Base-by-base conservation (phyloP, 1,139 yeast species). In the Magnusiomyces ingens region DNA sequence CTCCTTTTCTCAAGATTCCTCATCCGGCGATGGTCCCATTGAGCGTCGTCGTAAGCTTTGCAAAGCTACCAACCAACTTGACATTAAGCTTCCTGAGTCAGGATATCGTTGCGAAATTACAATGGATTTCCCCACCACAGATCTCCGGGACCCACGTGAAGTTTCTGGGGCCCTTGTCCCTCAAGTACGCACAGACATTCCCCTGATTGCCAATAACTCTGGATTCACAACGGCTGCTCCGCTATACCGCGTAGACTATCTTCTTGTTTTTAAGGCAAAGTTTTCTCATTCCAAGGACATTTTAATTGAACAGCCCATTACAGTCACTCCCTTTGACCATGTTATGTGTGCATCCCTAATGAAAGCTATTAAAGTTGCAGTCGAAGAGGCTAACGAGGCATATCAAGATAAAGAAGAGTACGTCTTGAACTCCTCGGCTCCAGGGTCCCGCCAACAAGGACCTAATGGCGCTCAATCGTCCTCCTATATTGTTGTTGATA, bases 301-400 rank as follows among this genome's bases (percentile, higher is more conserved):
- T 41, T 71, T 68, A 52, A 58, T 68, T n/a, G 68, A 64, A 53
- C 70, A 67, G 54, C 67, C 69, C n/a, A 63, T 72, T 41, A 64
- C 70, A 0, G 64, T 71, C 11, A 63, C 73, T 4, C 71, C 73
- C 32, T 72, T 72, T 55, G 73, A 67, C 53, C 71, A 68, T 51
- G 65, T 66, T n/a, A 62, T 71, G 42, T 68, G 75, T 55, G 61
- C 63, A 57, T 63, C 68, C 12, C 67, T 69, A 46, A 70, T 69
- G 71, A 61, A 62, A 51, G 61, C 65, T 51, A 65, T 71, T 3
- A 59, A 64, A 32, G 70, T 66, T 37, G 62, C 70, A 1, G 74
- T 72, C 21, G 67, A 67, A 41, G 59, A 61, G 48, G 67, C 67
- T 11, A 62, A 59, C 45, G 73, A 56, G 75, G 78, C 59, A 84